Base-by-base conservation (phyloP, 2,329 filamentous ascomycete genomes). In the Byssoonygena ceratinophila region DNA sequence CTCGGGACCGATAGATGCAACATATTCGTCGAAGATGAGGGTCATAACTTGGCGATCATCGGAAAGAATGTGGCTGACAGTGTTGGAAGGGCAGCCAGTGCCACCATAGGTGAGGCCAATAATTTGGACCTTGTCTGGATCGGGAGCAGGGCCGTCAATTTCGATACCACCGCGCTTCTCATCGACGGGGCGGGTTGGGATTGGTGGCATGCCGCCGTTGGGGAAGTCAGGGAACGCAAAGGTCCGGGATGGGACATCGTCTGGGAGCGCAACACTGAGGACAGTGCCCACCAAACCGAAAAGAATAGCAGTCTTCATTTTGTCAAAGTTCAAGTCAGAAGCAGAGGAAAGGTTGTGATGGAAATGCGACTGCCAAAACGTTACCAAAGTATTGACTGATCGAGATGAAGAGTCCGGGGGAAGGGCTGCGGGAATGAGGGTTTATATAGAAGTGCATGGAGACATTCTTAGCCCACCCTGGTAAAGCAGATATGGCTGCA, bases 11-110 rank as follows among this genome's bases (percentile, higher is more conserved):
- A 76, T 71, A 47, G 74, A 71, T 34, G 74, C 76, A 39, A 75
- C 68, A 58, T 77, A 78, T 14, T 64, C 54, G 61, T 76, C 74
- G 61, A 77, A 78, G 59, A 77, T 73, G 58, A 79, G 67, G 31
- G 76, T 78, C 57, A 79, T 56, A 34, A 59, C 41, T 11, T 64
- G 68, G 51, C 66, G 66, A 59, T 76, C 72, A 22, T 60, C 57
- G 11, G 70, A 71, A 59, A 75, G 67, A 55, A 70, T 64, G 44
- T 67, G 65, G 59, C 66, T 67, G 55, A 75, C 66, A 50, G 67
- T 68, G 41, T 69, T 68, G 55, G 70, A 66, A 7, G 73, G 73
- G 60, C 73, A 76, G 31, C 73, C 73, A 52, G 68, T 72, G 56
- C 74, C 74, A 56, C 71, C 73, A 60, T 74, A 74, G 37, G 65